Evolutionary conservation across 495 filamentous ascomycete genomes (phyloP).

Genomic region (Penicillium parvum): DNA sequence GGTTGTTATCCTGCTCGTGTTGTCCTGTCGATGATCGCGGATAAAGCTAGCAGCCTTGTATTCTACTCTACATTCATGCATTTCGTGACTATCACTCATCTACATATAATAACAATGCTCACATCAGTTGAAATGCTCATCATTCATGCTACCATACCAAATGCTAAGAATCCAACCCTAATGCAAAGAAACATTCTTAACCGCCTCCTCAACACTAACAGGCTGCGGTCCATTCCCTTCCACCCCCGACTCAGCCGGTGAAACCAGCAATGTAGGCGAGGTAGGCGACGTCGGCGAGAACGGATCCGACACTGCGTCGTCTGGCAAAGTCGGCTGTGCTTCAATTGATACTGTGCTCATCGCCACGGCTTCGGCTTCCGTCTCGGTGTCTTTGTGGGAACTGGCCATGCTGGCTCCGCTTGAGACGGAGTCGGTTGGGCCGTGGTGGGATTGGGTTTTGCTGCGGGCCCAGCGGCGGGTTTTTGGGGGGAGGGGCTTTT

Average conservation of each 20-base stretch:
- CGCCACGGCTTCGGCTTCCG: conserved; percentile 11
- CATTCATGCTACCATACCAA: too few species aligned
- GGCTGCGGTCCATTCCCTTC: conserved; percentile 2
- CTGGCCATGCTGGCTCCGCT: conserved; percentile 18
- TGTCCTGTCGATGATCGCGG: too few species aligned
- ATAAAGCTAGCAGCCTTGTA: too few species aligned
- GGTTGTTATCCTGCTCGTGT: too few species aligned
- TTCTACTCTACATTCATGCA: conserved; percentile 1
- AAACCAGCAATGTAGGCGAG: conserved; percentile 19
- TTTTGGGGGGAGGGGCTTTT: conserved; percentile 36
- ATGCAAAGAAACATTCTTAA: conserved; percentile 37
- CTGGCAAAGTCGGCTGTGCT: not conserved
- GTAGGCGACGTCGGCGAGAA: conserved; percentile 25
- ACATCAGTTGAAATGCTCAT: too few species aligned
- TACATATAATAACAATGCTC: too few species aligned
- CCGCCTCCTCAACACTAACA: conserved; percentile 37
- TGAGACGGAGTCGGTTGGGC: conserved; percentile 21
- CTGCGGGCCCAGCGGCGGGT: conserved; percentile 36
- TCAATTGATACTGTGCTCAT: not conserved
- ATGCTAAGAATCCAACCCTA: too few species aligned
- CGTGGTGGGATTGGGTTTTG: conserved; percentile 20
- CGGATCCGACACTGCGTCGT: conserved; percentile 11
- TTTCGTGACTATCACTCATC: too few species aligned
- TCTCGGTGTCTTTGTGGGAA: conserved; percentile 13
- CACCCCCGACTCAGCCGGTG: conserved; percentile 4